phyloP scores from a whole-genome alignment of 2,329 filamentous ascomycete genomes.

The Ascochyta pisi region DNA sequence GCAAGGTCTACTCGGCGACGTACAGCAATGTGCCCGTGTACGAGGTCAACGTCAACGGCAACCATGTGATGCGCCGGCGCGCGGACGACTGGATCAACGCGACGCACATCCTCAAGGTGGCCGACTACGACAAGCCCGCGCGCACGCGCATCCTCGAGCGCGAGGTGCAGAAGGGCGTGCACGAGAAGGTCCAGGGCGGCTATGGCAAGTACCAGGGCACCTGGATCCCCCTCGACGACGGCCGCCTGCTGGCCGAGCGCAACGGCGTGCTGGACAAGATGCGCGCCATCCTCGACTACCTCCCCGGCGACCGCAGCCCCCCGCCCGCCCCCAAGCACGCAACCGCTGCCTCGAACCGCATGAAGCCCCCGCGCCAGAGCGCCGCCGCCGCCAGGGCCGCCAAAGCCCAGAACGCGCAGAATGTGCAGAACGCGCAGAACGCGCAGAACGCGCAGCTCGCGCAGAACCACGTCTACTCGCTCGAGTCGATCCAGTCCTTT shows the following conservation, averaged over 20 bases:
- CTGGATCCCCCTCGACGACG: constrained; percentile 89
- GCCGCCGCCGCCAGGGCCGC: constrained; percentile 59
- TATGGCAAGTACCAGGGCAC: constrained; percentile 99
- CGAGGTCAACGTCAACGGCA: constrained; percentile 84
- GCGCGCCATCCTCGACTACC: constrained; percentile 86
- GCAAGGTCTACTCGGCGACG: constrained; percentile 68
- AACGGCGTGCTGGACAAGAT: constrained; percentile 88
- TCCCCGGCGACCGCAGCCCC: constrained; percentile 83
- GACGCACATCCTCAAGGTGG: constrained; percentile 97
- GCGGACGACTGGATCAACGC: constrained; percentile 98
- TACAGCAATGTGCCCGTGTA: constrained; percentile 90
- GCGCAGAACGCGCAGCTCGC: constrained; percentile 50
- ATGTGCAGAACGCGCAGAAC: constrained; percentile 63
- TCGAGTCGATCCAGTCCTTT: constrained; percentile 34
- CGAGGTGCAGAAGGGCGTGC: constrained; percentile 93
- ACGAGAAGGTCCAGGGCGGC: constrained; percentile 97
- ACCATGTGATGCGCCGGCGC: constrained; percentile 95
- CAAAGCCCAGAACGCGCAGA: constrained; percentile 56
- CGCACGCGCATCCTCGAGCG: constrained; percentile 93
- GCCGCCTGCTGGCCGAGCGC: constrained; percentile 80
- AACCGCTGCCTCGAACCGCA: constrained; percentile 72
- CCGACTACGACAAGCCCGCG: constrained; percentile 95
- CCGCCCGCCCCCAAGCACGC: constrained; percentile 93
- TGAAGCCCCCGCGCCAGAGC: constrained; percentile 75
- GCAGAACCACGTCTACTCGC: constrained; percentile 38